Base-by-base conservation (phyloP, 2,329 filamentous ascomycete species). In the Metarhizium guizhouense region DNA sequence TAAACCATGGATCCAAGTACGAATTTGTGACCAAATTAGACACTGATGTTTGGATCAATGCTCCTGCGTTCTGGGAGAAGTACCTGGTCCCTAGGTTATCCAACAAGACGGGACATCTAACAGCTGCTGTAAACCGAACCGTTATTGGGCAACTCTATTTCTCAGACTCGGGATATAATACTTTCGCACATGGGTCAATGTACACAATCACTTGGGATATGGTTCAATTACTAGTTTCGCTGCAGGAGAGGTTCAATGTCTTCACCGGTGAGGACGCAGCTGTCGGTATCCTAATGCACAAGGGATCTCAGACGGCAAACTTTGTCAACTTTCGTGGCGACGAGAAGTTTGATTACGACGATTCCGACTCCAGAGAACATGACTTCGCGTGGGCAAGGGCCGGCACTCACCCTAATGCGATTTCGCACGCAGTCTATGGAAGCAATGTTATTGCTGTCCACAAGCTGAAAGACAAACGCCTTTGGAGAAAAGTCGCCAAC, bases 191-290 rank as follows among this genome's bases (percentile, higher is more conserved):
- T 34, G 67, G 67, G 6, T 63, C 67, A 30, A 67, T 70, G 62
- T 70, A 70, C 60, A 69, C 68, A 18, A 55, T 64, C 4, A 68
- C 67, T 4, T 68, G 67, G 67, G 68, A 69, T 51, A 62, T 68
- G 62, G 60, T 68, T 6, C 59, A 65, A 53, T 54, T 66, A 18
- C 54, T 70, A 2, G 56, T 61, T 6, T 51, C 51, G 11, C 60
- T 70, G 14, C 67, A 70, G 54, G 53, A 56, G 30, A 54, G 56
- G 48, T 61, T 62, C 56, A 54, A 60, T 18, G 61, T 67, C 1
- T 54, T 69, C 14, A 63, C 64, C 8, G 65, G 66, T 18, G 67
- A 69, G 54, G 67, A 69, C 54, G 66, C 66, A 60, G 61, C 65
- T 1, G 55, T 66, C 13, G 62, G 64, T 1, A 60, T 62, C n/a